Percentiles rank a stretch among this genome's conserved stretches.
Conservation (phyloP, 2,329 filamentous ascomycete genomes). For the Periglandula ipomoeae region DNA sequence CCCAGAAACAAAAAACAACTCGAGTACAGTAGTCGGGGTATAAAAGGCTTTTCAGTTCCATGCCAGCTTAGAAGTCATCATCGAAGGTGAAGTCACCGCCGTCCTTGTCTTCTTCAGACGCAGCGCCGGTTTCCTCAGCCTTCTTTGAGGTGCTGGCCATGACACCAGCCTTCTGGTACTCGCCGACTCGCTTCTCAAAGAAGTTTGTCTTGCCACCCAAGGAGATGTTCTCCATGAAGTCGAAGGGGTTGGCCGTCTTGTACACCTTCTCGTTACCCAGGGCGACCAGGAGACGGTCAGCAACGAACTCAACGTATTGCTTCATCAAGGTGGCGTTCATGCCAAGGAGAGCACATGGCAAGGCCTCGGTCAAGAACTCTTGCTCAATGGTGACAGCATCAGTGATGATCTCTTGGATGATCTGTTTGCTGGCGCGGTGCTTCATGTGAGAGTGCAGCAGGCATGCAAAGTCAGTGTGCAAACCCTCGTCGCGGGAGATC, state of each 20-base stretch:
- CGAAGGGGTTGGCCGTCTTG: conserved; percentile 90
- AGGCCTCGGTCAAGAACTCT: conserved; percentile 93
- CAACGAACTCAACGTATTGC: conserved; percentile 99
- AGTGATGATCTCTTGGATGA: conserved; percentile 80
- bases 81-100: conserved; percentile 85
- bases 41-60: conserved; percentile 13
- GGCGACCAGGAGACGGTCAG: conserved; percentile 84
- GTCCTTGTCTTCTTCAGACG: conserved; percentile 39
- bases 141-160: conserved; percentile 80
- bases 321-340: conserved; percentile 98
- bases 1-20: conserved; percentile 11
- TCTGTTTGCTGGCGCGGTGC: conserved; percentile 73
- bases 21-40: conserved; percentile 8
- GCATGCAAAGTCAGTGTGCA: conserved; percentile 98
- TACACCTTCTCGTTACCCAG: conserved; percentile 94
- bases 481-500: conserved; percentile 97
- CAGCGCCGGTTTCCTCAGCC: conserved; percentile 43
- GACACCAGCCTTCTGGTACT: conserved; percentile 99
- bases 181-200: conserved; percentile 99
- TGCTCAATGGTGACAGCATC: conserved; percentile 94
- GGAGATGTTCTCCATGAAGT: conserved; percentile 99
- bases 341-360: conserved; percentile 85
- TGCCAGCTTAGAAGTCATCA: conserved; percentile 75
- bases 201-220: conserved; percentile 99
- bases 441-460: conserved; percentile 96